Conservation (phyloP, 139 green algal genomes). For the Coccomyxa sp. region DNA sequence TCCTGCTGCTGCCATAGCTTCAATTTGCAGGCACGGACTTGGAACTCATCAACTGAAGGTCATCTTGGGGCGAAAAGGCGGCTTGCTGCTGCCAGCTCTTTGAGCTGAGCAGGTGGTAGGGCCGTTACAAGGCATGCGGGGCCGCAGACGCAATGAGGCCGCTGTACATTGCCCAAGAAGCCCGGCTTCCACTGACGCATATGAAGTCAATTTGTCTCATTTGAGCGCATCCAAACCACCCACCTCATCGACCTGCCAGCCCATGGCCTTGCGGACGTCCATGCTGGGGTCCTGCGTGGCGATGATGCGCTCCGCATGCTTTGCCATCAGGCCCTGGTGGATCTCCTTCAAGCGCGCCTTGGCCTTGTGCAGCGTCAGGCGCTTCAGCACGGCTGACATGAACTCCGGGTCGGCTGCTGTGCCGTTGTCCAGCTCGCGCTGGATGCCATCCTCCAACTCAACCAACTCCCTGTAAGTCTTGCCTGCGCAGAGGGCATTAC, state of each 20-base stretch:
- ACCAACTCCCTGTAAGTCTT: constrained; percentile 48
- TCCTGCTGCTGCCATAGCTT: too few species aligned
- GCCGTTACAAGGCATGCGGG: too few species aligned
- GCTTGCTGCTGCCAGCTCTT: too few species aligned
- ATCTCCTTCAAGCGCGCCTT: constrained; percentile 58
- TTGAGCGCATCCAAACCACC: too few species aligned
- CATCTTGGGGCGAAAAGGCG: too few species aligned
- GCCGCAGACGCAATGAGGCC: too few species aligned
- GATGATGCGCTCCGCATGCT: constrained; percentile 21
- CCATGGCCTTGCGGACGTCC: constrained; percentile 30
- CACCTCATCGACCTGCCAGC: constrained; percentile 22
- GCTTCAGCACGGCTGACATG: constrained; percentile 66
- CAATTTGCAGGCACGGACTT: too few species aligned
- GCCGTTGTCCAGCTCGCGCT: constrained; percentile 38
- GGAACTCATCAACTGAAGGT: too few species aligned
- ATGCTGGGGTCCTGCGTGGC: background rate
- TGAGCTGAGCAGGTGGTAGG: too few species aligned
- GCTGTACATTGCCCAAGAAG: too few species aligned
- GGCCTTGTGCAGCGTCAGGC: constrained; percentile 50
- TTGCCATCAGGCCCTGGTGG: constrained; percentile 34
- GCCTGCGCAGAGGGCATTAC: constrained; percentile 33
- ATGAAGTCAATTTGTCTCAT: too few species aligned
- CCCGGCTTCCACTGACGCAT: too few species aligned
- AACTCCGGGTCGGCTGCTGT: constrained; percentile 66
- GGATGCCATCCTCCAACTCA: constrained; percentile 39